Evolutionary conservation across 805 yeast genomes (phyloP).

Genomic region (Isabelozyma pseudorhagii): DNA sequence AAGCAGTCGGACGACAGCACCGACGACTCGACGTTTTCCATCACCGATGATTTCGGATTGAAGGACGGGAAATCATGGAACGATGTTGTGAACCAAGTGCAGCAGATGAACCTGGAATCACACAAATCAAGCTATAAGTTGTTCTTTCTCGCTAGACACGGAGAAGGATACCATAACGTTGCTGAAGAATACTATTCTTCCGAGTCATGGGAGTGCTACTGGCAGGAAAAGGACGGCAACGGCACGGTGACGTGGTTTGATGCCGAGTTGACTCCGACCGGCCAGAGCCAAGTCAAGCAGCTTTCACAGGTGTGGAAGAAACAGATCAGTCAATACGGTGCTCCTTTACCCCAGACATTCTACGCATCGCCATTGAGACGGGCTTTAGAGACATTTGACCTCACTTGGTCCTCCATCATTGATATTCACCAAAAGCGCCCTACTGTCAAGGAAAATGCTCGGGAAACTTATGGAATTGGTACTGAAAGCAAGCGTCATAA

Average conservation of each 20-base stretch:
- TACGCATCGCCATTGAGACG: slow-evolving; percentile 31
- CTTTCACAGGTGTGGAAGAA: slow-evolving; percentile 13
- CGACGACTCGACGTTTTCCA: slow-evolving; percentile 9
- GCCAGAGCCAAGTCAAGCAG: slow-evolving; percentile 12
- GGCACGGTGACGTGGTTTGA: slow-evolving; percentile 26
- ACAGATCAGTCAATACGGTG: slow-evolving; percentile 10
- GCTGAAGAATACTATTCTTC: slow-evolving; percentile 13
- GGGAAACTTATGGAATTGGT: slow-evolving; percentile 33
- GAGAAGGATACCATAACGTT: slow-evolving; percentile 31
- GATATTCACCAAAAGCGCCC: slow-evolving; percentile 17
- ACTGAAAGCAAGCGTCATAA: slow-evolving; percentile 27
- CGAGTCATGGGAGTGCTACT: slow-evolving; percentile 23
- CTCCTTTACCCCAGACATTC: slow-evolving; percentile 22
- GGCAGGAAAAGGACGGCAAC: slow-evolving; percentile 19
- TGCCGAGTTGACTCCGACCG: slow-evolving; percentile 24
- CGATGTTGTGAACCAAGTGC: slow-evolving; percentile 12
- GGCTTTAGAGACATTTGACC: slow-evolving; percentile 25
- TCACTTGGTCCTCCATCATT: slow-evolving; percentile 19
- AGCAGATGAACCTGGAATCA: slow-evolving; percentile 6
- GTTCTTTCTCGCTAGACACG: slow-evolving; percentile 29
- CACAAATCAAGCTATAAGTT: slow-evolving; percentile 15
- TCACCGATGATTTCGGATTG: slow-evolving; percentile 20
- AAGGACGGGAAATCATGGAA: slow-evolving; percentile 17
- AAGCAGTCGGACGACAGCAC: slow-evolving; percentile 12
- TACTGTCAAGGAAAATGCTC: slow-evolving; percentile 21